Evolutionary conservation across 495 filamentous ascomycete species (phyloP).

Genomic region (Annulohypoxylon maeteangense): DNA sequence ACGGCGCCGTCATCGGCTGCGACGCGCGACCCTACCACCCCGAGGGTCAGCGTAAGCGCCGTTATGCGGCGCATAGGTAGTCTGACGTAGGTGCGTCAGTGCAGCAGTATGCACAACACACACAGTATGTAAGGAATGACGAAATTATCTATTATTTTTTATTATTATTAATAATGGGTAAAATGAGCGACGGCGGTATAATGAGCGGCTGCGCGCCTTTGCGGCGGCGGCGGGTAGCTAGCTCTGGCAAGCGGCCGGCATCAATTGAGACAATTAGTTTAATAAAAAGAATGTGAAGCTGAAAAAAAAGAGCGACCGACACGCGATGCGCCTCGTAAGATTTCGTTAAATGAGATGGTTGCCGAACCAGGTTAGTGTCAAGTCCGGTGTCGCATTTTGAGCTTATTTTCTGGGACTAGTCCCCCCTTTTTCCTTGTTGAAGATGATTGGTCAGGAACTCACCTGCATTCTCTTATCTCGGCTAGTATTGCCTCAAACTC

Average conservation of each 20-base stretch:
- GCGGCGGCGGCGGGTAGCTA: conserved; percentile 24
- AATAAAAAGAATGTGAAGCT: conserved; percentile 17
- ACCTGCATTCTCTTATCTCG: background rate
- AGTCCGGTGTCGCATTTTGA: conserved; percentile 10
- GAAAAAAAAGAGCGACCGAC: conserved; percentile 10
- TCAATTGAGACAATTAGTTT: conserved; percentile 14
- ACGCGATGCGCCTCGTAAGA: conserved; percentile 33
- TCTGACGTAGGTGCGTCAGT: background rate
- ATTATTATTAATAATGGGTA: conserved; percentile 5
- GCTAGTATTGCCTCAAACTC: background rate
- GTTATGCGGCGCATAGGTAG: conserved; percentile 27
- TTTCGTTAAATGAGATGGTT: conserved; percentile 34
- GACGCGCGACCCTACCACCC: conserved; percentile 33
- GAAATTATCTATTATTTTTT: conserved; percentile 1
- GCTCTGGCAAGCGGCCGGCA: conserved; percentile 23
- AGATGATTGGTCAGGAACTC: conserved; percentile 2
- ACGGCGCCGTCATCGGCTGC: conserved; percentile 50
- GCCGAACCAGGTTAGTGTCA: conserved; percentile 27
- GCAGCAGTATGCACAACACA: background rate
- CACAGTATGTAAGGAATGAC: conserved; percentile 18
- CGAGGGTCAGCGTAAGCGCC: conserved; percentile 25
- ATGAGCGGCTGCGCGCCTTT: conserved; percentile 32
- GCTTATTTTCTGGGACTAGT: background rate
- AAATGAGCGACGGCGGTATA: conserved; percentile 20
- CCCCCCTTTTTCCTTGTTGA: conserved; percentile 2